These are phyloP conservation scores for Entomortierella beljakovae DNA, from an alignment of 192 early-diverging fungal genomes.

Conservation along the genomic window DNA sequence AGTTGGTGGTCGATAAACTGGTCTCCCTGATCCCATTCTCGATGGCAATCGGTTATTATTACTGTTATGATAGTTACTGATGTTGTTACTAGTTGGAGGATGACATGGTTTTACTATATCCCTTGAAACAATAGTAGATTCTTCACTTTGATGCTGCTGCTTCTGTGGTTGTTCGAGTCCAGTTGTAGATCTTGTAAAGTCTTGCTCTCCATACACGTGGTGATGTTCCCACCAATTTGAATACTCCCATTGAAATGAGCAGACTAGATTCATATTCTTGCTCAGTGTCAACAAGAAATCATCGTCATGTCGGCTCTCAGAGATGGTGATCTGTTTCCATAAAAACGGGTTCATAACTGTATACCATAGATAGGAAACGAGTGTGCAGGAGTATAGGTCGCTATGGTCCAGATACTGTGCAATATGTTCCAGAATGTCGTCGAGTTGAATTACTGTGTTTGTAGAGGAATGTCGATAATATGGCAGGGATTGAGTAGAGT, in stretches of 20 bases:
- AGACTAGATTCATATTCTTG: slow-evolving; percentile 7
- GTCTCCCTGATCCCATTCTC: background rate
- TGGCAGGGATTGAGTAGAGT: no score
- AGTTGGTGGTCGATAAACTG: slow-evolving; percentile 7
- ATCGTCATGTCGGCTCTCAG: slow-evolving; percentile 8
- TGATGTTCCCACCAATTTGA: slow-evolving; percentile 27
- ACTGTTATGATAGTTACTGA: background rate
- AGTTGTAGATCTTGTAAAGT: background rate
- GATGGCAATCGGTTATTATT: background rate
- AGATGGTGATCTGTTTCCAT: slow-evolving; percentile 17
- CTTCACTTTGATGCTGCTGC: background rate
- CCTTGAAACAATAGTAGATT: no score
- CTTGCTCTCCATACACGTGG: background rate
- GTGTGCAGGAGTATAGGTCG: slow-evolving; percentile 15
- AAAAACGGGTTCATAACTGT: slow-evolving; percentile 1
- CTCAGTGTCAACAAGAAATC: slow-evolving; percentile 8
- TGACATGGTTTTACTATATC: no score
- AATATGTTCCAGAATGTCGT: no score
- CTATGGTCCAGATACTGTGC: no score
- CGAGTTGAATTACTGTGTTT: no score
- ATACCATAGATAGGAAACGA: slow-evolving; percentile 17
- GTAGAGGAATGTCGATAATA: no score
- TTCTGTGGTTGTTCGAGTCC: background rate
- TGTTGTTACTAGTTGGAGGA: background rate
- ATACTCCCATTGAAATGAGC: slow-evolving; percentile 17